These are phyloP conservation scores for Leptographium wingfieldii DNA, from an alignment of 2,329 filamentous ascomycete species.

Conservation along the genomic window DNA sequence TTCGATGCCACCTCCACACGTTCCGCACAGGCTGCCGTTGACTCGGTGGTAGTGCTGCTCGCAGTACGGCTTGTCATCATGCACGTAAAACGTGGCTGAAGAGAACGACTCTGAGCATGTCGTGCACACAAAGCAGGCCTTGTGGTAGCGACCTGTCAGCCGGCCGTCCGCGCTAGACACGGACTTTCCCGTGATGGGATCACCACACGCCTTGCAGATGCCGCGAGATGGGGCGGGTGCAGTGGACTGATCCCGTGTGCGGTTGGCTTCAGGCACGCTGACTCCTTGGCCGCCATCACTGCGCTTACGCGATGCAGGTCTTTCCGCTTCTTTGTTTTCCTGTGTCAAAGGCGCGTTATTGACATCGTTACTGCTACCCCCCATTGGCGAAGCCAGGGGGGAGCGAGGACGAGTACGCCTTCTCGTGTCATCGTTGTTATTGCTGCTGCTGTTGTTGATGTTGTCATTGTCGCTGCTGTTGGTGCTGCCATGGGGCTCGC, in stretches of 20 bases:
- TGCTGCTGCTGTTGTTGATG: background rate
- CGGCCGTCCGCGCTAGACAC: slow-evolving; percentile 88
- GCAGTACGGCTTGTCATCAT: slow-evolving; percentile 78
- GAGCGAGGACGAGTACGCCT: background rate
- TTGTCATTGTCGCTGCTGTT: background rate
- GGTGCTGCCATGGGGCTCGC: background rate
- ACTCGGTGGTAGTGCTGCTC: slow-evolving; percentile 84
- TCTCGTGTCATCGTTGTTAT: background rate
- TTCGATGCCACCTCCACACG: slow-evolving; percentile 77
- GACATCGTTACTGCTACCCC: background rate
- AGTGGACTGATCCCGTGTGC: background rate
- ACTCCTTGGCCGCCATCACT: background rate
- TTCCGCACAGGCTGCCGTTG: slow-evolving; percentile 73
- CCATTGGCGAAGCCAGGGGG: background rate
- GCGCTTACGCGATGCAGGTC: background rate
- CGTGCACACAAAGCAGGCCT: slow-evolving; percentile 83
- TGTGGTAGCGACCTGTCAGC: slow-evolving; percentile 87
- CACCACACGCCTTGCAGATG: slow-evolving; percentile 69
- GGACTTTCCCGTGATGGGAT: slow-evolving; percentile 76
- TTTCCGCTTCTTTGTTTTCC: background rate
- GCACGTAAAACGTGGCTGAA: slow-evolving; percentile 86
- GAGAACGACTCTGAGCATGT: slow-evolving; percentile 72
- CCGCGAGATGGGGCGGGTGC: slow-evolving; percentile 41
- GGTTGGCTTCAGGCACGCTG: background rate
- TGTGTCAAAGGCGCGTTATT: background rate